Evolutionary conservation across 2,329 filamentous ascomycete species (phyloP).

Genomic region (Ceratocystis alfenasii): DNA sequence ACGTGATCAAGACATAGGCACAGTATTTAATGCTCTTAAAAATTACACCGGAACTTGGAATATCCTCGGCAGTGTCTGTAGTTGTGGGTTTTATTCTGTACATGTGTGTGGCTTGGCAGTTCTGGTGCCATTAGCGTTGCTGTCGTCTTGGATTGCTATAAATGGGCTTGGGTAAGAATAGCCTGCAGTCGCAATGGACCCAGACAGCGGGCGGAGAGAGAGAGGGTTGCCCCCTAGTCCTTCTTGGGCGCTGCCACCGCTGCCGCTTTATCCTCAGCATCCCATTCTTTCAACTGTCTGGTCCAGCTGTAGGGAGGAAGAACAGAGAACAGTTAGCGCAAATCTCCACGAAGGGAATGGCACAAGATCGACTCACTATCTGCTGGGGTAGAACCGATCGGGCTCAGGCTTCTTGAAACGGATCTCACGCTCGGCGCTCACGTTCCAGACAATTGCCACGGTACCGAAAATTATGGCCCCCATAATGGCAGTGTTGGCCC

Average conservation of each 20-base stretch:
- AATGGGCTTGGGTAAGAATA: not conserved
- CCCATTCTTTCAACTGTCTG: constrained; percentile 36
- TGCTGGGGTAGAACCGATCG: constrained; percentile 68
- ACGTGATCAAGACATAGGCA: not conserved
- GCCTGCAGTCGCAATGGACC: not conserved
- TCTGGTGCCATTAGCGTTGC: constrained; percentile 11
- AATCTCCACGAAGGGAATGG: not conserved
- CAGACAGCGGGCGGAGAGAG: not conserved
- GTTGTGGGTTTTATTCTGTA: constrained; percentile 12
- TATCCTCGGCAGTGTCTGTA: constrained; percentile 3
- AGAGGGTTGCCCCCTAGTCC: constrained; percentile 22
- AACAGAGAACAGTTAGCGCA: not conserved
- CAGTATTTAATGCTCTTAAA: not conserved
- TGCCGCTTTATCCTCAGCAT: constrained; percentile 33
- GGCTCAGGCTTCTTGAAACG: constrained; percentile 65
- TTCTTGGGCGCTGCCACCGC: constrained; percentile 28
- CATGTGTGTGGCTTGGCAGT: constrained; percentile 7
- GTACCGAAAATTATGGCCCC: constrained; percentile 56
- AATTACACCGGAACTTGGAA: not conserved
- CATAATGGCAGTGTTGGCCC: constrained; percentile 72
- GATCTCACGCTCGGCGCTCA: constrained; percentile 62
- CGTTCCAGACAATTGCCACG: constrained; percentile 53
- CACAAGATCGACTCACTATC: constrained; percentile 51
- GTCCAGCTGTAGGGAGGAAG: constrained; percentile 31
- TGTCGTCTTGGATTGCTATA: constrained; percentile 11